Percentiles rank a stretch among this genome's conserved stretches.
Conservation (phyloP, 306 rosid genomes). For the Cucurbita ficifolia region DNA sequence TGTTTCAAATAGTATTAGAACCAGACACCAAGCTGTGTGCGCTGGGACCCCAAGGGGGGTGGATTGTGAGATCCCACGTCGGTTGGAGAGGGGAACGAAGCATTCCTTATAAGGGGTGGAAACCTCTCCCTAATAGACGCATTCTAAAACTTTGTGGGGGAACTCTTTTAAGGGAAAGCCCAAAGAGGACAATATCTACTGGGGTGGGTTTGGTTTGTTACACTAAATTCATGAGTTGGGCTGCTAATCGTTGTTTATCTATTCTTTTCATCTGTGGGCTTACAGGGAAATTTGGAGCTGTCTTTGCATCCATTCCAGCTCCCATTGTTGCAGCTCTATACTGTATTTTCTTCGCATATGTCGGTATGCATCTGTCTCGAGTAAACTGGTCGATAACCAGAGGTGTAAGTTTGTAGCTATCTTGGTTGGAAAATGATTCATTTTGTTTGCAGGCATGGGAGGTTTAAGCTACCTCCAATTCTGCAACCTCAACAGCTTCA, state of each 20-base stretch:
- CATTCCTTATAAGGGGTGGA: too few species aligned
- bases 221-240: neutral
- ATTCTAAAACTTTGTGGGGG: too few species aligned
- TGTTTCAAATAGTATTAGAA: too few species aligned
- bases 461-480: constrained; percentile 95
- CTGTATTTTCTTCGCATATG: constrained; percentile 89
- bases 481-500: constrained; percentile 90
- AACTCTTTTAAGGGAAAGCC: too few species aligned
- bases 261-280: neutral
- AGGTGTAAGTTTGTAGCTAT: neutral
- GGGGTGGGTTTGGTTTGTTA: too few species aligned
- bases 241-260: neutral
- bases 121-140: too few species aligned
- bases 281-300: constrained; percentile 94
- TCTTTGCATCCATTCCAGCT: constrained; percentile 87
- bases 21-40: too few species aligned
- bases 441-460: constrained; percentile 33
- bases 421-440: neutral
- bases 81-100: too few species aligned
- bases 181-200: too few species aligned
- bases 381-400: constrained; percentile 2
- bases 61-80: too few species aligned
- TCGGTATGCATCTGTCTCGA: constrained; percentile 41
- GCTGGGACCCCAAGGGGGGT: too few species aligned
- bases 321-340: constrained; percentile 84